Evolutionary conservation across 2,329 filamentous ascomycete genomes (phyloP).

Genomic region (Trematosphaeria pertusa): DNA sequence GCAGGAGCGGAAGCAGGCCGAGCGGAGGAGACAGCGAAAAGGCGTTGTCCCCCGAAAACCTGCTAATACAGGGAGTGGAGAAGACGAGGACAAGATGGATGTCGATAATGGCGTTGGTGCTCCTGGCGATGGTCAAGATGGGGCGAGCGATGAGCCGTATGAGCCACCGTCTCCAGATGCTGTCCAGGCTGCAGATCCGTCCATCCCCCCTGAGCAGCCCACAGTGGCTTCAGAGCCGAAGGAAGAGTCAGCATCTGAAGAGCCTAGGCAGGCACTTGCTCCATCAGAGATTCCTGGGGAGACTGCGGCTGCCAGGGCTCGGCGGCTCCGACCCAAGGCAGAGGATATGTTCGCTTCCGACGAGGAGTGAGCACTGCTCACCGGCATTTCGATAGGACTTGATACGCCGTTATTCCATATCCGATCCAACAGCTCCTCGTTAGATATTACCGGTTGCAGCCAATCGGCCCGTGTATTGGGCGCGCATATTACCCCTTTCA

Average conservation of each 20-base stretch:
- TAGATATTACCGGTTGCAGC: neutral
- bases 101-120: constrained; percentile 20
- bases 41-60: constrained; percentile 18
- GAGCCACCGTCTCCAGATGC: too few species aligned
- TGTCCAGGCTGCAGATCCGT: too few species aligned
- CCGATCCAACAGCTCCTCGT: neutral
- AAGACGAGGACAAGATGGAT: constrained; percentile 28
- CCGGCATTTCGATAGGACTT: neutral
- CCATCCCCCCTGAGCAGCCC: too few species aligned
- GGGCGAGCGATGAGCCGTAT: constrained; percentile 11
- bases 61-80: constrained; percentile 15
- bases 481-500: neutral
- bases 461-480: neutral
- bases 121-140: constrained; percentile 8
- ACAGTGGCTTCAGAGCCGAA: too few species aligned
- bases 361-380: constrained; percentile 26
- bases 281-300: constrained; percentile 33
- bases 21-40: constrained; percentile 29
- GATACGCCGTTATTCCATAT: neutral
- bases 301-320: constrained; percentile 44
- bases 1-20: constrained; percentile 71
- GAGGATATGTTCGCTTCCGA: constrained; percentile 51
- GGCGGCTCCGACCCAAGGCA: constrained; percentile 42
- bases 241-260: too few species aligned
- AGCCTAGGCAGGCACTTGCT: constrained; percentile 1